Conservation (phyloP, 768 basidiomycete species). For the Neoboletus magnificus region DNA sequence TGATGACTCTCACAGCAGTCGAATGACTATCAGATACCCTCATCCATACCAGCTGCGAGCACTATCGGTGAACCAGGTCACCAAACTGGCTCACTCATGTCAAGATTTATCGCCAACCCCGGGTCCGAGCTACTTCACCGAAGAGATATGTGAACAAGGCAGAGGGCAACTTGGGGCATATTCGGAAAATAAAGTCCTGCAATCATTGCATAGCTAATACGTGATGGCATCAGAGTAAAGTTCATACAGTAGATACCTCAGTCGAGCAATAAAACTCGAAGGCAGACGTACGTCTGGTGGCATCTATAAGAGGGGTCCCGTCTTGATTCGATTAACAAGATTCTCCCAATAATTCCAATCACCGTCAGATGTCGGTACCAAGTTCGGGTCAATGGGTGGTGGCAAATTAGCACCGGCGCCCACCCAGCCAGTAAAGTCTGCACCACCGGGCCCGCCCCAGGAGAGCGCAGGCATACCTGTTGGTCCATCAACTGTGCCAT, state of each 20-base stretch:
- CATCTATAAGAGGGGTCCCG: slow-evolving; percentile 33
- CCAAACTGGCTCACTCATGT: background rate
- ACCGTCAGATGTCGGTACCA: slow-evolving; percentile 53
- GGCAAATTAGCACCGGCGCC: slow-evolving; percentile 39
- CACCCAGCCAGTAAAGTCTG: slow-evolving; percentile 60
- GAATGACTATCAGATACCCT: background rate
- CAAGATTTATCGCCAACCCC: background rate
- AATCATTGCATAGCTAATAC: slow-evolving; percentile 1
- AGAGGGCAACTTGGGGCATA: background rate
- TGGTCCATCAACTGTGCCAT: slow-evolving; percentile 52
- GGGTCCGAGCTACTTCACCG: background rate
- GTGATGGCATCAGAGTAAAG: slow-evolving; percentile 9
- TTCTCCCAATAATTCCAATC: slow-evolving; percentile 85
- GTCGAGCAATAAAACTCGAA: slow-evolving; percentile 1
- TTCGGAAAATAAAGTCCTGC: background rate
- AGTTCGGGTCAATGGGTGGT: slow-evolving; percentile 40
- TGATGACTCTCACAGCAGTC: background rate
- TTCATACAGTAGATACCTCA: slow-evolving; percentile 8
- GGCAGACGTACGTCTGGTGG: background rate
- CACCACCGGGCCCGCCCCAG: slow-evolving; percentile 58
- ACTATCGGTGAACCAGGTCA: background rate
- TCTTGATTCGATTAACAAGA: slow-evolving; percentile 55
- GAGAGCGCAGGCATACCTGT: slow-evolving; percentile 46
- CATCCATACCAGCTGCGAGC: background rate
- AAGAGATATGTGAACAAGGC: background rate